phyloP scores from a whole-genome alignment of 2,329 filamentous ascomycete species.

The Cercospora janseana region DNA sequence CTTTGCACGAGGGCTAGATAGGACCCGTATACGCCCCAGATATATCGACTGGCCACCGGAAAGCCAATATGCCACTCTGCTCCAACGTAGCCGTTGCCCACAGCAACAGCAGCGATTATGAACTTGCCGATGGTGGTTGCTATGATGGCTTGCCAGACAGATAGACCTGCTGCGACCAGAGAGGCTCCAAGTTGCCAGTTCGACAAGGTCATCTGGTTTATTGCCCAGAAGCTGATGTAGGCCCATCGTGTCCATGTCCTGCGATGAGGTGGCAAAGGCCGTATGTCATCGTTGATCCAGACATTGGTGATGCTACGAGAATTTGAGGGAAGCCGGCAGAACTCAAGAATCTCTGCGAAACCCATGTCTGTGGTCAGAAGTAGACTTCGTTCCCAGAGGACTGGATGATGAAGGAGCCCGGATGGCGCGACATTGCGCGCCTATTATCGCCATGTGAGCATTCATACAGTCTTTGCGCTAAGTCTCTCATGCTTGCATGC shows the following conservation, averaged over 20 bases:
- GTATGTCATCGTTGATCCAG: slow-evolving; percentile 45
- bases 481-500: not conserved
- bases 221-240: slow-evolving; percentile 44
- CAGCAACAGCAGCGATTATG: slow-evolving; percentile 59
- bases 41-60: slow-evolving; percentile 54
- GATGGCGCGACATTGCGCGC: not conserved
- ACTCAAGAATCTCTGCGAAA: slow-evolving; percentile 16
- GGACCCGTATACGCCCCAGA: slow-evolving; percentile 57
- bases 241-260: slow-evolving; percentile 41
- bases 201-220: slow-evolving; percentile 40
- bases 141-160: slow-evolving; percentile 45
- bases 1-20: slow-evolving; percentile 56
- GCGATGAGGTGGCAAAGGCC: slow-evolving; percentile 42
- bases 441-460: too few species aligned
- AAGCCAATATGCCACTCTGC: slow-evolving; percentile 55
- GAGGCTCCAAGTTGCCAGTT: slow-evolving; percentile 42
- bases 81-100: slow-evolving; percentile 49
- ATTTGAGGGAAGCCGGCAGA: slow-evolving; percentile 28
- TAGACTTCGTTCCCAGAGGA: not conserved
- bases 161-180: slow-evolving; percentile 41
- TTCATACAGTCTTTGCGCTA: not conserved
- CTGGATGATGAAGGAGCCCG: not conserved
- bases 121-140: slow-evolving; percentile 45
- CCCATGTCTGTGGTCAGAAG: not conserved
- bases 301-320: slow-evolving; percentile 33